These are phyloP conservation scores for Lactarius quietus DNA, from an alignment of 768 basidiomycete genomes.

Conservation along the genomic window DNA sequence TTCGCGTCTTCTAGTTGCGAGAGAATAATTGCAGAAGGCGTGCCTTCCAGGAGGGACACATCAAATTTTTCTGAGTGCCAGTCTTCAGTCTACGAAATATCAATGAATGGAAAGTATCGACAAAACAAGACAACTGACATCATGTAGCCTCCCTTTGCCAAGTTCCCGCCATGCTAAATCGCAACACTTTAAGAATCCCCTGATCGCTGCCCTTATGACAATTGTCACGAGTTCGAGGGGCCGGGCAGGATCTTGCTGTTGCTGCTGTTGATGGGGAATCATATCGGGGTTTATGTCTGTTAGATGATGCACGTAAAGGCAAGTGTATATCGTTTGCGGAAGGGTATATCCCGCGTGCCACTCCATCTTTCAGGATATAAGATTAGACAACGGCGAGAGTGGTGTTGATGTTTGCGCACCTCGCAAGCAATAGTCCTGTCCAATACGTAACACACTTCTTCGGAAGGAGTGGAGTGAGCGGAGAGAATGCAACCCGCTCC, in stretches of 20 bases:
- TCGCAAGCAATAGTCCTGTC: conserved; percentile 77
- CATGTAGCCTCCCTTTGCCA: conserved; percentile 66
- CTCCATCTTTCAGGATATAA: conserved; percentile 55
- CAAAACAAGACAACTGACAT: conserved; percentile 47
- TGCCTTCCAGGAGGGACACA: conserved; percentile 63
- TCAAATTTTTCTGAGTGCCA: conserved; percentile 91
- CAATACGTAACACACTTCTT: conserved; percentile 87
- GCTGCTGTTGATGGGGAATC: conserved; percentile 30
- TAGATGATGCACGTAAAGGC: conserved; percentile 67
- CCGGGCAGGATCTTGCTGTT: conserved; percentile 41
- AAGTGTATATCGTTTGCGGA: conserved; percentile 82
- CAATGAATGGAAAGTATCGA: conserved; percentile 18
- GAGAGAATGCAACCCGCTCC: conserved; percentile 53
- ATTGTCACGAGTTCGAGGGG: conserved; percentile 62
- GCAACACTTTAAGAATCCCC: conserved; percentile 74
- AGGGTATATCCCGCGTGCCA: conserved; percentile 85
- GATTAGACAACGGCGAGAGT: conserved; percentile 21
- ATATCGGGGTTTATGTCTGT: conserved; percentile 57
- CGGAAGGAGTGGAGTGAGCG: conserved; percentile 55
- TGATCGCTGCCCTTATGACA: conserved; percentile 62
- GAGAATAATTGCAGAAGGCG: conserved; percentile 52
- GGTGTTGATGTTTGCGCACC: conserved; percentile 42
- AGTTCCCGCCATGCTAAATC: conserved; percentile 82
- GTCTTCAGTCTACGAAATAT: conserved; percentile 63
- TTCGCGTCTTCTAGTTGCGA: conserved; percentile 57